phyloP scores from a whole-genome alignment of 2,329 filamentous ascomycete genomes.

The Neofusicoccum ribis region DNA sequence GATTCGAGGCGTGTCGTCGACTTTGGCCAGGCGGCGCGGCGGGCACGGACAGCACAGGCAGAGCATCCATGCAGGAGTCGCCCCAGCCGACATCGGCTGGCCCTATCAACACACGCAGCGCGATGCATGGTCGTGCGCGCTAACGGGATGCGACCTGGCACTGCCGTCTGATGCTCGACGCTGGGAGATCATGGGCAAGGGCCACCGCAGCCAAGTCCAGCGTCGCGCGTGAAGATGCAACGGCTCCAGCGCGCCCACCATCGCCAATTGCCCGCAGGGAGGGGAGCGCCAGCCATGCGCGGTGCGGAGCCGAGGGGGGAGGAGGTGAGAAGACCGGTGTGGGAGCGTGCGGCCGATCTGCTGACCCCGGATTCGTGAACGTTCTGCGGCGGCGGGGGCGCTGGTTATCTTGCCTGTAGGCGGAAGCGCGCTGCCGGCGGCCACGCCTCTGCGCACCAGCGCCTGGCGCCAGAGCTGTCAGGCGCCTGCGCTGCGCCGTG shows the following conservation, averaged over 20 bases:
- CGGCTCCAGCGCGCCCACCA: background rate
- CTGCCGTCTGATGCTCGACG: conserved; percentile 11
- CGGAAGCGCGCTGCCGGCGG: background rate
- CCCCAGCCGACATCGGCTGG: conserved; percentile 19
- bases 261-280: background rate
- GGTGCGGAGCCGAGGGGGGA: background rate
- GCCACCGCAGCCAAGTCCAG: background rate
- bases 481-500: too few relatives aligned
- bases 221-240: background rate
- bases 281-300: background rate
- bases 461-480: too few relatives aligned
- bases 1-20: background rate
- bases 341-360: background rate
- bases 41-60: conserved; percentile 3
- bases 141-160: conserved; percentile 14
- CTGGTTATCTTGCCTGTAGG: background rate
- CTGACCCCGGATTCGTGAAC: conserved; percentile 14
- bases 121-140: conserved; percentile 1
- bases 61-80: conserved; percentile 7
- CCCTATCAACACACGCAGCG: conserved; percentile 12
- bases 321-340: background rate
- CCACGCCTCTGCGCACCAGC: too few relatives aligned
- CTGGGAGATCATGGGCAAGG: conserved; percentile 9
- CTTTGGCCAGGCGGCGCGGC: conserved; percentile 1
- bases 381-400: conserved; percentile 10